A percentile compares a stretch with the other conserved stretches of the same genome.
phyloP scores from a whole-genome alignment of 257 asterid genomes.

The Henckelia pumila region DNA sequence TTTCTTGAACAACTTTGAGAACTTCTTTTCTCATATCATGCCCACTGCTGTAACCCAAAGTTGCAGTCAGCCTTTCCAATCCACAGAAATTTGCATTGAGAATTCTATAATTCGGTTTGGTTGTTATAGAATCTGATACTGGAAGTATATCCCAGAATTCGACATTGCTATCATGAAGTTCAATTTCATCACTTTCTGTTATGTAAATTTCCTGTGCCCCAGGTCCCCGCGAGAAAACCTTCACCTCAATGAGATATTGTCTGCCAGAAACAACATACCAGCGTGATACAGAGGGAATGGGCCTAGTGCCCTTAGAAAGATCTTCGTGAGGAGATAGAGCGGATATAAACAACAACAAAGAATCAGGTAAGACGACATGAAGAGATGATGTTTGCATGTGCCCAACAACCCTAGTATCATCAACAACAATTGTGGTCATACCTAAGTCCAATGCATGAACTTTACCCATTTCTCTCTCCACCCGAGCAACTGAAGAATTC shows the following conservation, averaged over 20 bases:
- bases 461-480: conserved; percentile 56
- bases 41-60: conserved; percentile 58
- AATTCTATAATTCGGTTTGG: conserved; percentile 41
- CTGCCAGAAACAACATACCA: conserved; percentile 85
- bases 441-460: conserved; percentile 68
- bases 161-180: conserved; percentile 49
- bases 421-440: conserved; percentile 60
- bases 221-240: conserved; percentile 69
- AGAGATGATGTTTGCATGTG: conserved; percentile 78
- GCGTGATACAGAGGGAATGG: conserved; percentile 58
- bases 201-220: conserved; percentile 62
- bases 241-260: conserved; percentile 56
- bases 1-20: conserved; percentile 80
- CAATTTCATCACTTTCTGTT: conserved; percentile 67
- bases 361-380: conserved; percentile 80
- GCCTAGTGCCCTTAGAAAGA: conserved; percentile 43
- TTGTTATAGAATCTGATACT: conserved; percentile 38
- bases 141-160: conserved; percentile 70
- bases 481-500: conserved; percentile 80
- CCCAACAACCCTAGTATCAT: conserved; percentile 83
- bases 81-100: conserved; percentile 65
- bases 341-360: conserved; percentile 49
- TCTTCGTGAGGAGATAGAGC: conserved; percentile 59
- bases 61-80: conserved; percentile 75
- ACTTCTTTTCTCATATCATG: conserved; percentile 52